Percentiles rank a stretch among this genome's conserved stretches.
Conservation (phyloP, 2,329 filamentous ascomycete genomes). For the Verruconis gallopava region DNA sequence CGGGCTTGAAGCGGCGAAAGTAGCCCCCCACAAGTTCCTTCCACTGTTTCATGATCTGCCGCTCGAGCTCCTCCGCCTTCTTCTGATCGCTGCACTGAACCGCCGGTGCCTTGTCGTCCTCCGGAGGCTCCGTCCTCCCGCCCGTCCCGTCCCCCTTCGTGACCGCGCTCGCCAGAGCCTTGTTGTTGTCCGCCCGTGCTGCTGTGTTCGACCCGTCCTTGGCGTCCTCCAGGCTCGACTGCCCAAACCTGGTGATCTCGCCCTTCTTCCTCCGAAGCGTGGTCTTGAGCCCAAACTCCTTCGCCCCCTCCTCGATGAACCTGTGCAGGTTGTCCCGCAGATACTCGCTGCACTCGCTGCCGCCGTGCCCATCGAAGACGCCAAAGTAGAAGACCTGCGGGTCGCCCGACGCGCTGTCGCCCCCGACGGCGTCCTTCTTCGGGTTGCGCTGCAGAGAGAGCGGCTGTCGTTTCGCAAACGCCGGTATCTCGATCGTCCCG, state of each 20-base stretch:
- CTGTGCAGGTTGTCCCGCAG: conserved; percentile 71
- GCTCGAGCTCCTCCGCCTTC: conserved; percentile 57
- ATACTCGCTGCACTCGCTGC: conserved; percentile 76
- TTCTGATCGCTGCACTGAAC: conserved; percentile 35
- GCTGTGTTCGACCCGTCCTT: conserved; percentile 10
- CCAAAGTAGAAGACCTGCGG: conserved; percentile 97
- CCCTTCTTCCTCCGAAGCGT: conserved; percentile 43
- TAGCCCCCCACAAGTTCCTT: conserved; percentile 81
- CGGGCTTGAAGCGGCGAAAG: conserved; percentile 78
- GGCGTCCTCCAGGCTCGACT: conserved; percentile 4
- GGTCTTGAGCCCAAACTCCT: conserved; percentile 63
- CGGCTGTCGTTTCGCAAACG: conserved; percentile 76
- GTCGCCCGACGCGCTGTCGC: conserved; percentile 70
- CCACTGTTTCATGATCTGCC: conserved; percentile 61
- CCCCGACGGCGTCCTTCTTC: conserved; percentile 48
- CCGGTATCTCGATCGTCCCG: conserved; percentile 82
- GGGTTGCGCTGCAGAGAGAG: conserved; percentile 35
- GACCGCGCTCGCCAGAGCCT: conserved; percentile 35
- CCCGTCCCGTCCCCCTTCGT: conserved; percentile 17
- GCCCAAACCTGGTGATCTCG: conserved; percentile 9
- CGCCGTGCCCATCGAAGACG: conserved; percentile 92
- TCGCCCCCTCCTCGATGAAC: conserved; percentile 74
- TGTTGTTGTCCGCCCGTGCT: conserved; percentile 14
- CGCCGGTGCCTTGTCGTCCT: conserved; percentile 7
- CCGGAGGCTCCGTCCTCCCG: conserved; percentile 13